phyloP scores from a whole-genome alignment of 352 stramenopile genomes.

The Globisporangium nunn region DNA sequence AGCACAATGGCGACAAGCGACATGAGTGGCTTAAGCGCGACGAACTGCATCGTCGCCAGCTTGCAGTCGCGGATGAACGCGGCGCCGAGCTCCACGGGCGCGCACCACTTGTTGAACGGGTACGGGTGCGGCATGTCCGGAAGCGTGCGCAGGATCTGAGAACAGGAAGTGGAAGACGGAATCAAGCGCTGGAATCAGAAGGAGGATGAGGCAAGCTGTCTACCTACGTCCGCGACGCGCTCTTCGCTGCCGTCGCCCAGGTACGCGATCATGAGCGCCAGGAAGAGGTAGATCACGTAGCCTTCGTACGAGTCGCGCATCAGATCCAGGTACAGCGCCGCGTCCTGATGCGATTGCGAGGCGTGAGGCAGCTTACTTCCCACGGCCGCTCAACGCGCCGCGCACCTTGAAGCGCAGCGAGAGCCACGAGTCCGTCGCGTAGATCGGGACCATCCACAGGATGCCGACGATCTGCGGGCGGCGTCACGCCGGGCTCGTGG shows the following conservation, averaged over 20 bases:
- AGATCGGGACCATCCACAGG: slow-evolving; percentile 98
- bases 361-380: too few species aligned
- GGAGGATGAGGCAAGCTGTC: neutral
- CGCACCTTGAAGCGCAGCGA: slow-evolving; percentile 92
- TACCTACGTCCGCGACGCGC: slow-evolving; percentile 44
- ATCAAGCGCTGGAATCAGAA: too few species aligned
- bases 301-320: slow-evolving; percentile 97
- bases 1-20: slow-evolving; percentile 85
- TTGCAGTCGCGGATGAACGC: slow-evolving; percentile 92
- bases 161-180: too few species aligned
- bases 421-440: slow-evolving; percentile 95
- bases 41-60: slow-evolving; percentile 94
- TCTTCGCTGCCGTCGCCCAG: slow-evolving; percentile 89
- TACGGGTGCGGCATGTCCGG: slow-evolving; percentile 68
- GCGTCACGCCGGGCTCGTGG: slow-evolving; percentile 7
- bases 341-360: slow-evolving; percentile 17
- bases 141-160: slow-evolving; percentile 41
- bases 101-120: slow-evolving; percentile 57
- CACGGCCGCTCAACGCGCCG: too few species aligned
- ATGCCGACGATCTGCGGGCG: slow-evolving; percentile 92
- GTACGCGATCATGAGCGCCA: slow-evolving; percentile 95
- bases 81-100: slow-evolving; percentile 74
- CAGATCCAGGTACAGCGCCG: slow-evolving; percentile 89
- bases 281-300: slow-evolving; percentile 97
- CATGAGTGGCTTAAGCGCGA: slow-evolving; percentile 92